Evolutionary conservation across 169 alveolate species (phyloP).

Genomic region (Pseudocohnilembus persalinus): DNA sequence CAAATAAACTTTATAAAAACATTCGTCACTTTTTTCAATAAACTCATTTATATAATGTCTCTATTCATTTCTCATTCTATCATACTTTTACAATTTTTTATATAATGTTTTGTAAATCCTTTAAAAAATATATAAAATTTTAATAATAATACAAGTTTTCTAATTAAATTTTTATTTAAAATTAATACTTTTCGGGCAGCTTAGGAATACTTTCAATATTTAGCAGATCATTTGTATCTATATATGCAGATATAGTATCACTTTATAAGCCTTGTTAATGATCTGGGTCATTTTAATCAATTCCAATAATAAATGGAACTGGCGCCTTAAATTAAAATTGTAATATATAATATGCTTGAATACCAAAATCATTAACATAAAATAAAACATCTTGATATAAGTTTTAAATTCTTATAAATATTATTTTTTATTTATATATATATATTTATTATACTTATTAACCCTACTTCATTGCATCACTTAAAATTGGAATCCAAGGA

Average conservation of each 20-base stretch:
- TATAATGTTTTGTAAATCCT: conserved; percentile 12
- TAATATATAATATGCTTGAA: not conserved
- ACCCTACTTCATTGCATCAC: conserved; percentile 18
- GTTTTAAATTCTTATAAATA: no score
- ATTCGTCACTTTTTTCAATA: conserved; percentile 14
- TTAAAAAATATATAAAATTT: conserved; percentile 3
- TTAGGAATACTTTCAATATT: conserved; percentile 13
- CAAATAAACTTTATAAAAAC: conserved; percentile 15
- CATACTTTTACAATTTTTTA: conserved; percentile 15
- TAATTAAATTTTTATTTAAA: no score
- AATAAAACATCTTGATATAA: no score
- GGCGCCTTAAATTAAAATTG: conserved; percentile 36
- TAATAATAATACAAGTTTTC: not conserved
- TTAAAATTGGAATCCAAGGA: conserved; percentile 55
- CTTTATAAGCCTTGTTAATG: conserved; percentile 3
- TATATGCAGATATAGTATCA: conserved; percentile 23
- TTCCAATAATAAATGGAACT: conserved; percentile 35
- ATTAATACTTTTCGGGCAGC: conserved; percentile 18
- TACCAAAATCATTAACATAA: no score
- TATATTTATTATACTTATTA: not conserved
- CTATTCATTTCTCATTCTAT: not conserved
- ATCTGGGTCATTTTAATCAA: conserved; percentile 6
- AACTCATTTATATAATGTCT: not conserved
- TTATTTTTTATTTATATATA: no score
- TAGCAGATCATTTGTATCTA: conserved; percentile 30